Evolutionary conservation across 2,329 filamentous ascomycete species (phyloP).

Genomic region (Hymenoscyphus fructigenus): DNA sequence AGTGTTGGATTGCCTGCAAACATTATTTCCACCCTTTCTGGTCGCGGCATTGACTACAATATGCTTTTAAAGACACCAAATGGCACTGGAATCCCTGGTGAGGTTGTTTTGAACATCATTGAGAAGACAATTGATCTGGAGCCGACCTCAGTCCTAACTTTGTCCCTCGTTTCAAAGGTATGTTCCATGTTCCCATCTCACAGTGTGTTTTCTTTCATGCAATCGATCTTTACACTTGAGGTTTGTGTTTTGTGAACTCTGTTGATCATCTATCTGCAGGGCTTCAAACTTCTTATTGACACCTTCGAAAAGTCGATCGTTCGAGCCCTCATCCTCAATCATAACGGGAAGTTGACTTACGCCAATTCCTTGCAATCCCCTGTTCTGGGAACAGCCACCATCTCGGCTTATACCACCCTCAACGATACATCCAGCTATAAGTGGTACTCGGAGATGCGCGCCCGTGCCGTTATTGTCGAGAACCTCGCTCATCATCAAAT

Average conservation of each 20-base stretch:
- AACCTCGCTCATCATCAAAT: conserved; percentile 26
- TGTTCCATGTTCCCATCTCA: background rate
- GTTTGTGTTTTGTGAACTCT: background rate
- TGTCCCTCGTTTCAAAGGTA: conserved; percentile 28
- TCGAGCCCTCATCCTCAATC: conserved; percentile 8
- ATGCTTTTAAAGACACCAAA: conserved; percentile 6
- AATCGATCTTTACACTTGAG: background rate
- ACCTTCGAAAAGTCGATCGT: conserved; percentile 26
- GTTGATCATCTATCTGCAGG: conserved; percentile 16
- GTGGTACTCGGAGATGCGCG: conserved; percentile 28
- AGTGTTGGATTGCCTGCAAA: background rate
- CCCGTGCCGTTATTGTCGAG: conserved; percentile 19
- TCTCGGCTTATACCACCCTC: conserved; percentile 11
- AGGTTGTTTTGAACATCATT: conserved; percentile 25
- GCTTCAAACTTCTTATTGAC: conserved; percentile 24
- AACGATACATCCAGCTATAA: conserved; percentile 18
- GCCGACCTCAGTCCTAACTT: conserved; percentile 14
- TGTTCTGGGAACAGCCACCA: conserved; percentile 13
- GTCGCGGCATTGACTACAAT: background rate
- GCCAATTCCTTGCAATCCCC: conserved; percentile 16
- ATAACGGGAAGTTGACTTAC: conserved; percentile 13
- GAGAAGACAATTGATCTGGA: conserved; percentile 22
- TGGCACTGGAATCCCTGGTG: conserved; percentile 16
- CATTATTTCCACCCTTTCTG: background rate
- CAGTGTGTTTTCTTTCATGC: background rate